Conservation (phyloP, 2,329 filamentous ascomycete species). For the Diaporthe vaccinii region DNA sequence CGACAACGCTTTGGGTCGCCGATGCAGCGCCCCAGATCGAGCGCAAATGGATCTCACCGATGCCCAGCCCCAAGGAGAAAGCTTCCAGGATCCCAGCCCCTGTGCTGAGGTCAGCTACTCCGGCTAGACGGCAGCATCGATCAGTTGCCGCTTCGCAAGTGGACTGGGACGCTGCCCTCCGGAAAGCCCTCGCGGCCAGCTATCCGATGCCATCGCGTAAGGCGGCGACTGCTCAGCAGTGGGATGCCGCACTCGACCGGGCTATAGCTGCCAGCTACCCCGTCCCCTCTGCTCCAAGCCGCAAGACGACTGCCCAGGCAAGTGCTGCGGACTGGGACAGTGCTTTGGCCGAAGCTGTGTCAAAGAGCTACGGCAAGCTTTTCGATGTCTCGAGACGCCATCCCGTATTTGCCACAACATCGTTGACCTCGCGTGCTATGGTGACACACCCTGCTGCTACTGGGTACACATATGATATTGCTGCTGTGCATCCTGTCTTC, state of each 20-base stretch:
- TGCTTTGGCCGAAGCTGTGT: slow-evolving; percentile 46
- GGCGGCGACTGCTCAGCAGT: slow-evolving; percentile 34
- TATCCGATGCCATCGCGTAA: slow-evolving; percentile 45
- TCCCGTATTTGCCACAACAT: slow-evolving; percentile 51
- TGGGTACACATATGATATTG: slow-evolving; percentile 48
- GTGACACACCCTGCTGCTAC: slow-evolving; percentile 50
- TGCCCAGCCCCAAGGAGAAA: slow-evolving; percentile 17
- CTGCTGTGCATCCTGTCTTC: slow-evolving; percentile 51
- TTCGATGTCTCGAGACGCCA: slow-evolving; percentile 50
- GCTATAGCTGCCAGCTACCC: slow-evolving; percentile 38
- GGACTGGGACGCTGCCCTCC: slow-evolving; percentile 56
- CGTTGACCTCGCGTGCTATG: slow-evolving; percentile 44
- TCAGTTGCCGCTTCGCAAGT: not conserved
- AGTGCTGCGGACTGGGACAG: slow-evolving; percentile 43
- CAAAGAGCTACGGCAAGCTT: slow-evolving; percentile 27
- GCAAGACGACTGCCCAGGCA: not conserved
- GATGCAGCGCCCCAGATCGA: slow-evolving; percentile 19
- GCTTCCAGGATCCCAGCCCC: not conserved
- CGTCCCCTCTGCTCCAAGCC: not conserved
- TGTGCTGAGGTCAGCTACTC: slow-evolving; percentile 13
- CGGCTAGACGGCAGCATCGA: slow-evolving; percentile 45
- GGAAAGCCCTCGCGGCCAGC: slow-evolving; percentile 51
- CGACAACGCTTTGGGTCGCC: slow-evolving; percentile 47
- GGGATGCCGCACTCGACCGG: slow-evolving; percentile 24
- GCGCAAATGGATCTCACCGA: slow-evolving; percentile 48